Evolutionary conservation across 2,329 filamentous ascomycete genomes (phyloP).

Genomic region (Bimuria novae-zelandiae): DNA sequence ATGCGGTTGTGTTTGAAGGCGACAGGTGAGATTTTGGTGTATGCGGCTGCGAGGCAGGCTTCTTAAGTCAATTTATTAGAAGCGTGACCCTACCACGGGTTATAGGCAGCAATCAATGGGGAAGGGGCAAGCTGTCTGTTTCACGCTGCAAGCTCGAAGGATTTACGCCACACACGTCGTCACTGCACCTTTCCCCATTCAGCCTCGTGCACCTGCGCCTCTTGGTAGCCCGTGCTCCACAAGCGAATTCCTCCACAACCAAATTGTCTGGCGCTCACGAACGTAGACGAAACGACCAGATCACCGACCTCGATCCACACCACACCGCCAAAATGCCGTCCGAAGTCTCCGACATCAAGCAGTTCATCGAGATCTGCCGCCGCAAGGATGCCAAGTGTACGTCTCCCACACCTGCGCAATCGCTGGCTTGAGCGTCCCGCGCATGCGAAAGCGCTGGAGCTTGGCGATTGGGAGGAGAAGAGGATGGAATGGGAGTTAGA

Average conservation of each 20-base stretch:
- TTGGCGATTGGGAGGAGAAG: no score
- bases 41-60: no score
- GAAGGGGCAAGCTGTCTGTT: slow-evolving; percentile 9
- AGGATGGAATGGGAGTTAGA: not conserved
- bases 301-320: slow-evolving; percentile 30
- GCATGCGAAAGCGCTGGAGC: no score
- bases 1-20: not conserved
- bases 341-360: slow-evolving; percentile 97
- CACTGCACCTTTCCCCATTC: slow-evolving; percentile 26
- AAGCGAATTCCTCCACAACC: slow-evolving; percentile 46
- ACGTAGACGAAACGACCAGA: slow-evolving; percentile 17
- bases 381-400: slow-evolving; percentile 99
- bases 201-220: slow-evolving; percentile 27
- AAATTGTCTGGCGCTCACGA: slow-evolving; percentile 32
- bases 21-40: not conserved
- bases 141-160: slow-evolving; percentile 16
- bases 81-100: not conserved
- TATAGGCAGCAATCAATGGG: slow-evolving; percentile 17
- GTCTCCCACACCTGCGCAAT: slow-evolving; percentile 50
- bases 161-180: slow-evolving; percentile 33
- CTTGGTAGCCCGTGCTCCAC: slow-evolving; percentile 34
- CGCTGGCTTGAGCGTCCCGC: no score
- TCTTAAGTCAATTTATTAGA: no score
- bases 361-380: slow-evolving; percentile 99
- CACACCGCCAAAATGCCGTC: slow-evolving; percentile 85